Base-by-base conservation (phyloP, 2,329 filamentous ascomycete species). In the Exutisphaerella laricina region DNA sequence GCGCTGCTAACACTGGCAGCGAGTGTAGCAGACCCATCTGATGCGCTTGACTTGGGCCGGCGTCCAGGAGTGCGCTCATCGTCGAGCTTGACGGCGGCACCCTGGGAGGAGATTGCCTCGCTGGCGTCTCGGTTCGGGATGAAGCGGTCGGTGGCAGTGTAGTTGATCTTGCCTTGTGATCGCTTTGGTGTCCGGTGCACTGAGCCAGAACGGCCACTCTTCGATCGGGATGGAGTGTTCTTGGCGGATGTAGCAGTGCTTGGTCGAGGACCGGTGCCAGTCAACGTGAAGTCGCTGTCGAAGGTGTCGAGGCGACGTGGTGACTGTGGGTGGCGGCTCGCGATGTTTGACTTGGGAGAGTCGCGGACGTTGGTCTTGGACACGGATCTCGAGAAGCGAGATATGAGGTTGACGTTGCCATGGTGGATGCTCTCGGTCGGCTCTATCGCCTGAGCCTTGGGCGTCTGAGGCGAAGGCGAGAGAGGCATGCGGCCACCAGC, bases 321-420 rank as follows among this genome's bases (percentile, higher is more conserved):
- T 31, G 87, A 89, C 45, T 82, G 47, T 36, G 58, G 49, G 43
- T 79, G 78, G 30, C 71, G 71, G 53, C 81, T 80, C 54, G 85
- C 86, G 66, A 96, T 96, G 74, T 96, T 97, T 46, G 89, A 96
- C 74, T 97, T 97, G 63, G 89, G 88, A 2, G 90, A 96, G 63
- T 92, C 85, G 38, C 85, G 84, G 66, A 86, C 83, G 29, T 78
- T 72, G 29, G 75, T 70, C 70, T 82, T 84, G 49, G 80, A 75
- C 48, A 74, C 67, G 45, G 75, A 82, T 60, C 84, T 85, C 50
- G 84, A 76, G 61, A 95, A 84, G 62, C 88, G 84, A 48, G 85
- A 76, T 52, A 86, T 79, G 45, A 94, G 73, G 67, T 88, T 89
- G 52, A 82, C 84, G 49, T 83, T 80, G 66, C 66, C 64, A 58